phyloP scores from a whole-genome alignment of 2,329 filamentous ascomycete species.

The Dothidotthia symphoricarpi region DNA sequence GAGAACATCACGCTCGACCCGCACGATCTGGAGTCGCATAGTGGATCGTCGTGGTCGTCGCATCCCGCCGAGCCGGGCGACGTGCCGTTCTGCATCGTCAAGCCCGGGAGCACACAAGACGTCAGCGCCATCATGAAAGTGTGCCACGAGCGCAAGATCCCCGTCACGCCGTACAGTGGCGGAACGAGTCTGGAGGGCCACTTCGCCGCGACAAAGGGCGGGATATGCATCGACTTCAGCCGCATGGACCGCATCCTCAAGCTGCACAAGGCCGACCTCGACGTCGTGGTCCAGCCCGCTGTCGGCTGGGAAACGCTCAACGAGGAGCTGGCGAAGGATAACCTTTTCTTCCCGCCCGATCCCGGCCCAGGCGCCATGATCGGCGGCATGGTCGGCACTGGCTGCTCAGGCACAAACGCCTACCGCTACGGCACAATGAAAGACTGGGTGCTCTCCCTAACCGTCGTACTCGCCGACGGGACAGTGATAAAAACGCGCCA shows the following conservation, averaged over 20 bases:
- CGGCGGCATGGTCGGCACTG: constrained; percentile 80
- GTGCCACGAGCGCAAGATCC: constrained; percentile 76
- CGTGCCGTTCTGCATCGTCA: constrained; percentile 64
- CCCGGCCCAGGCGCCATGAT: constrained; percentile 91
- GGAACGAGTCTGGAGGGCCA: constrained; percentile 89
- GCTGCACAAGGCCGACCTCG: constrained; percentile 67
- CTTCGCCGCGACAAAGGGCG: constrained; percentile 77
- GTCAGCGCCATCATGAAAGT: constrained; percentile 86
- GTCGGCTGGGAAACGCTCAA: constrained; percentile 87
- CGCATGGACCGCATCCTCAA: constrained; percentile 79
- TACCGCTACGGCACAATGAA: constrained; percentile 94
- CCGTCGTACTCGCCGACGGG: constrained; percentile 85
- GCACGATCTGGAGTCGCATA: constrained; percentile 56
- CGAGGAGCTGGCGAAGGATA: constrained; percentile 67
- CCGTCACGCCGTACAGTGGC: constrained; percentile 82
- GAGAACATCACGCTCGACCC: constrained; percentile 61
- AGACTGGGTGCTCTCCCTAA: constrained; percentile 85
- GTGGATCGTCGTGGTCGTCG: constrained; percentile 65
- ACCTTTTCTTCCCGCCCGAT: constrained; percentile 88
- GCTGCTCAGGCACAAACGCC: constrained; percentile 78
- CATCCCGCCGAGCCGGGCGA: constrained; percentile 45
- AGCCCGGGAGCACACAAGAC: constrained; percentile 74
- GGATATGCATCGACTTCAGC: constrained; percentile 81
- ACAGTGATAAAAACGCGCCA: constrained; percentile 88
- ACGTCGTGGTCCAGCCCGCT: constrained; percentile 61